Percentiles rank a stretch among this genome's conserved stretches.
Conservation (phyloP, 2,329 filamentous ascomycete species). For the Penicillium sp. region DNA sequence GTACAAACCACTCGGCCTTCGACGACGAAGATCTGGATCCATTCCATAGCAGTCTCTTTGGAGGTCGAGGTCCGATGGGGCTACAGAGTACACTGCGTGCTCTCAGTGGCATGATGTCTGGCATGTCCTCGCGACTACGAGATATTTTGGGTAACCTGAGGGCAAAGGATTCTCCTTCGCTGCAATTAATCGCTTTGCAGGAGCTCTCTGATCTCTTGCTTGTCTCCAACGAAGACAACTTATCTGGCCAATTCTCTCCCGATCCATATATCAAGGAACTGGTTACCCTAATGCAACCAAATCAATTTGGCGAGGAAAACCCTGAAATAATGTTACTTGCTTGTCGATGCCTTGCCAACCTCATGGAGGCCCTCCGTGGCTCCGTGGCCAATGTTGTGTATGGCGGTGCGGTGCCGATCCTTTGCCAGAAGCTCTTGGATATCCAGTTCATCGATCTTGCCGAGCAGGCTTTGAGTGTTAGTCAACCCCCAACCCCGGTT, state of each 20-base stretch:
- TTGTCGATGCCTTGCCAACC: constrained; percentile 90
- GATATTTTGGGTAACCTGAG: constrained; percentile 76
- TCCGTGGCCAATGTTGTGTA: constrained; percentile 96
- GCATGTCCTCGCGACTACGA: constrained; percentile 77
- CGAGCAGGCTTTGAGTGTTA: constrained; percentile 86
- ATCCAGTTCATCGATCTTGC: constrained; percentile 97
- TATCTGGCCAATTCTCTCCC: constrained; percentile 91
- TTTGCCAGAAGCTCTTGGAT: constrained; percentile 93
- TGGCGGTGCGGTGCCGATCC: constrained; percentile 89
- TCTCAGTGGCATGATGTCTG: constrained; percentile 88
- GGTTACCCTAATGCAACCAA: constrained; percentile 87
- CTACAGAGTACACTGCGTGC: constrained; percentile 83
- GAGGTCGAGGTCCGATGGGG: constrained; percentile 65
- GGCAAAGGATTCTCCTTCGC: constrained; percentile 80
- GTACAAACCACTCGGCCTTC: constrained; percentile 56
- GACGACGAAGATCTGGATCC: constrained; percentile 65
- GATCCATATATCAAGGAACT: constrained; percentile 96
- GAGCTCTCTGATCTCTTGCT: constrained; percentile 91
- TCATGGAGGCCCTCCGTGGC: constrained; percentile 95
- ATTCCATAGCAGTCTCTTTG: constrained; percentile 67
- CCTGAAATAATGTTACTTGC: constrained; percentile 97
- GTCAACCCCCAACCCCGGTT: constrained; percentile 27
- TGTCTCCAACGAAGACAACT: constrained; percentile 94
- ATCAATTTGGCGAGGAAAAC: constrained; percentile 85
- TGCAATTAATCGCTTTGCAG: constrained; percentile 89